Base-by-base conservation (phyloP, 108 stramenopile species). In the Cyclotella distinguenda region DNA sequence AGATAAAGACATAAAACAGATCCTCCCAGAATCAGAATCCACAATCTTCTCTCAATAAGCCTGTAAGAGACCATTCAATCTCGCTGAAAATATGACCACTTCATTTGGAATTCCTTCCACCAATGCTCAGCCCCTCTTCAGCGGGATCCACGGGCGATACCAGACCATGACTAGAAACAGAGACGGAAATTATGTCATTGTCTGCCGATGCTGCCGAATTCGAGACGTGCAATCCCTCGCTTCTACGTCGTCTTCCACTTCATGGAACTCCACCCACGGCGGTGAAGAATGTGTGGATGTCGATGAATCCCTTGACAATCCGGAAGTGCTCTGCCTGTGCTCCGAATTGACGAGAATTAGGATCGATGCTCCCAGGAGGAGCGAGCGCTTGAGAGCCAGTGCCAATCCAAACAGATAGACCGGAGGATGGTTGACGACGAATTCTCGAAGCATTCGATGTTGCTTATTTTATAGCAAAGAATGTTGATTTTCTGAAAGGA, bases 121-220 rank as follows among this genome's bases (percentile, higher is more conserved):
- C 23, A 43, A 19, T 1, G n/a, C 58, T 33, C 42, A 34, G n/a
- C 44, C 44, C 26, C 6, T 18, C 42, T 27, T 44, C 30, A 10
- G 40, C 42, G 23, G 25, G 13, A 6, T 13, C 42, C 58, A 43
- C 27, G 58, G 58, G 4, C 36, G 58, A 11, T 60, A 44, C 58
- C 42, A 60, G 27, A 60, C 58, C 42, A 60, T 44, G 58, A 44
- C 42, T 5, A 19, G 9, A 11, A 60, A 40, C 25, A 60, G 44
- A 27, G 39, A 30, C 13, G 58, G 58, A 27, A 15, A 26, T 16
- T 25, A 26, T 30, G 40, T 43, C 25, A 40, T 30, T 13, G 42
- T 60, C 11, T 60, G 58, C 16, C 58, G 58, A 9, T 42, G 58
- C 42, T 60, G 58, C 40, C 58, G 58, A 25, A 40, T 36, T 30